A percentile compares a stretch with the other conserved stretches of the same genome.
Conservation (phyloP, 1,284 basidiomycete species). For the Entoloma clypeatum region DNA sequence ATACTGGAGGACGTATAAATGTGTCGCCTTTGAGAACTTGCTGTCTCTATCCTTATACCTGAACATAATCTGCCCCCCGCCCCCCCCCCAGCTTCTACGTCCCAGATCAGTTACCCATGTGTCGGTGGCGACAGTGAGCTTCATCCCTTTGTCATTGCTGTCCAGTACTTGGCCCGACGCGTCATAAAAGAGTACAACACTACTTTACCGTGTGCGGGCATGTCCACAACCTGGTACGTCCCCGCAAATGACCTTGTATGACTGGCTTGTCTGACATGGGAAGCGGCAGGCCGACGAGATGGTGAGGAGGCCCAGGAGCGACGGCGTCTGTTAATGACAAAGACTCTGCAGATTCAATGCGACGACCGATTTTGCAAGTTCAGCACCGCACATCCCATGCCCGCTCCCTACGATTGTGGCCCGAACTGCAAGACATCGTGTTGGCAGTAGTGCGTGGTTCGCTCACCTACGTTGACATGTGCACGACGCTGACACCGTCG, state of each 20-base stretch:
- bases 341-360: constrained; percentile 42
- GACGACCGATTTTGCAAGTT: constrained; percentile 65
- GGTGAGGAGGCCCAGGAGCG: constrained; percentile 31
- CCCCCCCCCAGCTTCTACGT: constrained; percentile 18
- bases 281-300: constrained; percentile 50
- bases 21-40: constrained; percentile 9
- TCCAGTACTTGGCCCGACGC: constrained; percentile 5
- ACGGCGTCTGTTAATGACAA: constrained; percentile 9
- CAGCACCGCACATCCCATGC: constrained; percentile 59
- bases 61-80: constrained; percentile 15
- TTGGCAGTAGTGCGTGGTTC: constrained; percentile 66
- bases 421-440: constrained; percentile 59
- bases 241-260: not conserved
- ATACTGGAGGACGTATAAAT: constrained; percentile 22
- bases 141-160: constrained; percentile 5
- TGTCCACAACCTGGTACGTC: constrained; percentile 49
- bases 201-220: constrained; percentile 56
- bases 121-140: constrained; percentile 55
- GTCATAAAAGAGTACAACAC: constrained; percentile 41
- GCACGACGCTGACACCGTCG: constrained; percentile 12
- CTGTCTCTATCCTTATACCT: constrained; percentile 13
- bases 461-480: constrained; percentile 3
- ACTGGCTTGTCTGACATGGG: constrained; percentile 8
- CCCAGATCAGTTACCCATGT: constrained; percentile 38
- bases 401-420: constrained; percentile 54